These are phyloP conservation scores for Excoecaria agallocha DNA, from an alignment of 345 rosid species.

Conservation along the genomic window DNA sequence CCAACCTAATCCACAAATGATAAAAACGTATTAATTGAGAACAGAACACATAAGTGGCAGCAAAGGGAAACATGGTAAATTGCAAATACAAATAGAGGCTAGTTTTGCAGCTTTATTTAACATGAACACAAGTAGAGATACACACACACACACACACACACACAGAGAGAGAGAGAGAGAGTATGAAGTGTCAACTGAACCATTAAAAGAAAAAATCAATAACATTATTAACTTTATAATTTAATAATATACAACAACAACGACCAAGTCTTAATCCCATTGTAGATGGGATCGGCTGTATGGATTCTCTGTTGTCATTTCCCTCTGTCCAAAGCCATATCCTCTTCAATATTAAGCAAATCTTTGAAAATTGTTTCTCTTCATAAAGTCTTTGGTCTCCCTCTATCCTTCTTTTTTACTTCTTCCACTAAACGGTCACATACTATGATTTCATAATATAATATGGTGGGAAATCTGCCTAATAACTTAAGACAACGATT, in stretches of 20 bases:
- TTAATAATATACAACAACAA: not conserved
- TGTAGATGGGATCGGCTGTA: too few relatives aligned
- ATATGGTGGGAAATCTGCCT: not conserved
- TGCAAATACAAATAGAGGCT: constrained; percentile 8
- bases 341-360: too few relatives aligned
- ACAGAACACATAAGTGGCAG: not conserved
- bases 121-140: constrained; percentile 11
- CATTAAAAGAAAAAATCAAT: not conserved
- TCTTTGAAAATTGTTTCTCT: too few relatives aligned
- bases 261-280: too few relatives aligned
- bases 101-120: constrained; percentile 3
- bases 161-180: not conserved
- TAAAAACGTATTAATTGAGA: constrained; percentile 9
- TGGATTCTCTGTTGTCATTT: too few relatives aligned
- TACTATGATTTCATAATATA: not conserved
- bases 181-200: not conserved
- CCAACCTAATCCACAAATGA: constrained; percentile 44
- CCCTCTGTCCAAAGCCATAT: too few relatives aligned
- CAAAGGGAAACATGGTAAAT: constrained; percentile 7
- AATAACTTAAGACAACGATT: not conserved
- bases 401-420: too few relatives aligned
- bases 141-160: not conserved
- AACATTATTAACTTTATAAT: not conserved
- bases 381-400: too few relatives aligned
- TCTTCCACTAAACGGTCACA: too few relatives aligned